A percentile compares a stretch with the other conserved stretches of the same genome.
These are phyloP conservation scores for Magnaporthales sp. DNA, from an alignment of 2,329 filamentous ascomycete species.

Conservation along the genomic window DNA sequence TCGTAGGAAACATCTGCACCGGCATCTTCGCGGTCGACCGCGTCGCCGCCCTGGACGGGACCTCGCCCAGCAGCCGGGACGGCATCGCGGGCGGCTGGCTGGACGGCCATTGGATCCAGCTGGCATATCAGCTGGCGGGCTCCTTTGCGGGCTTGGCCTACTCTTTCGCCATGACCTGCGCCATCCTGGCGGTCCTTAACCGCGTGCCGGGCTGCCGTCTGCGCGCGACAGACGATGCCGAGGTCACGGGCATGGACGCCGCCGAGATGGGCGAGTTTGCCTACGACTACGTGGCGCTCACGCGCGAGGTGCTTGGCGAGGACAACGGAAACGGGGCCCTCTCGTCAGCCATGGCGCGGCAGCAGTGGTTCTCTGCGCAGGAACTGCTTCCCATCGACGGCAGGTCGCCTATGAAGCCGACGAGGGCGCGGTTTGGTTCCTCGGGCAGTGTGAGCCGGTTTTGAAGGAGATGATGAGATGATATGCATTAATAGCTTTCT, in stretches of 20 bases:
- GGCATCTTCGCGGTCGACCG: slow-evolving; percentile 68
- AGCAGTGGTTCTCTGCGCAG: not conserved
- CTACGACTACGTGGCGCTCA: slow-evolving; percentile 72
- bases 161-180: slow-evolving; percentile 57
- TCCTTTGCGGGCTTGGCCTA: slow-evolving; percentile 56
- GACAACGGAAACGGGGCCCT: too few relatives aligned
- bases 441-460: not conserved
- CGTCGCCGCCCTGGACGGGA: slow-evolving; percentile 66
- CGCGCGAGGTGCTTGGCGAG: slow-evolving; percentile 13
- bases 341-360: not conserved
- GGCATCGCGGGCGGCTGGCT: slow-evolving; percentile 57
- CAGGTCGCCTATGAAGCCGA: not conserved
- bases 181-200: slow-evolving; percentile 65
- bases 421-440: not conserved
- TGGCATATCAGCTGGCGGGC: slow-evolving; percentile 64
- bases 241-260: slow-evolving; percentile 63
- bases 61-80: slow-evolving; percentile 21
- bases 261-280: slow-evolving; percentile 75
- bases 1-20: slow-evolving; percentile 71
- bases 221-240: slow-evolving; percentile 56
- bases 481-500: too few relatives aligned
- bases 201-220: slow-evolving; percentile 62
- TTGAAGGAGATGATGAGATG: not conserved
- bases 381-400: not conserved
- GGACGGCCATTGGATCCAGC: slow-evolving; percentile 60